These are phyloP conservation scores for Lichtheimia ornata DNA, from an alignment of 371 early-diverging fungal genomes.

Conservation along the genomic window DNA sequence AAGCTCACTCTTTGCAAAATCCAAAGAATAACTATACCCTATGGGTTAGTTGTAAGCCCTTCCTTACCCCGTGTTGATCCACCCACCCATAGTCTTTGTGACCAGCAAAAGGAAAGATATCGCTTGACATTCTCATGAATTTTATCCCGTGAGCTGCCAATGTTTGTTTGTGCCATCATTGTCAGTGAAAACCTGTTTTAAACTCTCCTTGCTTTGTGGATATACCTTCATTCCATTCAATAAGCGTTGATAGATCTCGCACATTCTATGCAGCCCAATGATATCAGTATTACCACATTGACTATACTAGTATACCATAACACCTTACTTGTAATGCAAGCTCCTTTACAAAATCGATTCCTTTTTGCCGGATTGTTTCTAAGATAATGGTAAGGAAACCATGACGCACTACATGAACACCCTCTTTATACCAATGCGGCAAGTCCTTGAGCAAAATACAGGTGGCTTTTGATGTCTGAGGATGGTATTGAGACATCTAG, in stretches of 20 bases:
- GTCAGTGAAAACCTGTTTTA: background rate
- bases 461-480: conserved; percentile 30
- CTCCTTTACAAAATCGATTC: conserved; percentile 43
- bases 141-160: conserved; percentile 32
- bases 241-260: conserved; percentile 35
- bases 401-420: background rate
- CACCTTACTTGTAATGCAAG: conserved; percentile 32
- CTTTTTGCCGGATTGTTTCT: conserved; percentile 44
- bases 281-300: no score
- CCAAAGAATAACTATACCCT: conserved; percentile 29
- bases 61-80: background rate
- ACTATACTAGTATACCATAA: no score
- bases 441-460: conserved; percentile 38
- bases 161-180: background rate
- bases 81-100: conserved; percentile 45
- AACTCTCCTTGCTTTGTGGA: background rate
- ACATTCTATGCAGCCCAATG: conserved; percentile 28
- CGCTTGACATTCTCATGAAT: conserved; percentile 52
- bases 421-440: conserved; percentile 21
- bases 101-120: conserved; percentile 50
- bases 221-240: conserved; percentile 53
- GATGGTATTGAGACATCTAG: conserved; percentile 32
- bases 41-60: background rate
- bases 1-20: conserved; percentile 37
- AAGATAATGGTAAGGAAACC: background rate